Percentiles rank a stretch among this genome's conserved stretches.
phyloP scores from a whole-genome alignment of 1,139 yeast species.

The Suhomyces yuchorum region DNA sequence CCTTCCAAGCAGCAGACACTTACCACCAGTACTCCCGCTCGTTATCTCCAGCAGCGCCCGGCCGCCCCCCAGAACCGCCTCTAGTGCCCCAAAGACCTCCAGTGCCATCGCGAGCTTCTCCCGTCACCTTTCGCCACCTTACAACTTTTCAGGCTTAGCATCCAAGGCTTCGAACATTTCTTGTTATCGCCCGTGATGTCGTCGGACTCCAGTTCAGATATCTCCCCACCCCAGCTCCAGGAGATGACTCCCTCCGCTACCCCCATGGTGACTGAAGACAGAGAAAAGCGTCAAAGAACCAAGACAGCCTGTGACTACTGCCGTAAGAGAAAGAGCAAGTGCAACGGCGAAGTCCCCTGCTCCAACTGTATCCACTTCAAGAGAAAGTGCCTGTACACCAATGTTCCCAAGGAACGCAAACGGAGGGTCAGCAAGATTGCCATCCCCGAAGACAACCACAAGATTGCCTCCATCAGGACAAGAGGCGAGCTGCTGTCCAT shows the following conservation, averaged over 20 bases:
- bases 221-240: background rate
- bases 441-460: constrained; percentile 2
- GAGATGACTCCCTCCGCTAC: background rate
- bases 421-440: constrained; percentile 14
- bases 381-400: constrained; percentile 20
- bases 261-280: background rate
- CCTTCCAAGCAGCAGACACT: too few relatives aligned
- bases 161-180: background rate
- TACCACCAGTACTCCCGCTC: too few relatives aligned
- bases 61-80: too few relatives aligned
- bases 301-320: constrained; percentile 29
- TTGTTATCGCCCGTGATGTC: background rate
- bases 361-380: constrained; percentile 21
- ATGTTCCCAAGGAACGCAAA: constrained; percentile 20
- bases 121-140: background rate
- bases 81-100: too few relatives aligned
- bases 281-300: constrained; percentile 18
- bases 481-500: background rate
- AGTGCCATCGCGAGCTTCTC: too few relatives aligned
- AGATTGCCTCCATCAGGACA: background rate
- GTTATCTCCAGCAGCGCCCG: too few relatives aligned
- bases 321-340: constrained; percentile 28
- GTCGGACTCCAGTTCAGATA: background rate
- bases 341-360: constrained; percentile 29
- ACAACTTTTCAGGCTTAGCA: background rate